phyloP scores from a whole-genome alignment of 1,284 basidiomycete species.

The Pholiota adiposa region DNA sequence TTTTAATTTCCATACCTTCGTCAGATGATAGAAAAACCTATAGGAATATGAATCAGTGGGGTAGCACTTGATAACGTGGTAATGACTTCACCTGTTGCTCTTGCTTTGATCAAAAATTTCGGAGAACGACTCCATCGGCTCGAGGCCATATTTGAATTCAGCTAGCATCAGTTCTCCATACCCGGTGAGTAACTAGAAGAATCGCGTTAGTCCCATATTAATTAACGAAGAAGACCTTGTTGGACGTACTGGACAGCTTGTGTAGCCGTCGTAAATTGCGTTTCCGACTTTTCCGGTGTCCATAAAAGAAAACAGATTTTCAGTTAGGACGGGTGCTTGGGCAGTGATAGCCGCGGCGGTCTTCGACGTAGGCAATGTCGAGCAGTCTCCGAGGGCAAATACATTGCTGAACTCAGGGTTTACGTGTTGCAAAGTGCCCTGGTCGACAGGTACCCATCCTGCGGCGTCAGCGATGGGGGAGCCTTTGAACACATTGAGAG shows the following conservation, averaged over 20 bases:
- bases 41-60: conserved; percentile 10
- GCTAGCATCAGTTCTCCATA: conserved; percentile 89
- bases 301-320: conserved; percentile 83
- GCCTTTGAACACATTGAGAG: conserved; percentile 81
- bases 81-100: conserved; percentile 54
- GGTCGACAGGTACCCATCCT: conserved; percentile 90
- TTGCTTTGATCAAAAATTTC: conserved; percentile 71
- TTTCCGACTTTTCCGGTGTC: conserved; percentile 70
- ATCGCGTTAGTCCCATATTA: conserved; percentile 22
- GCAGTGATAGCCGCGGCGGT: conserved; percentile 94
- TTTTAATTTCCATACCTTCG: conserved; percentile 62
- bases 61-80: conserved; percentile 8
- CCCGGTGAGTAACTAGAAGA: conserved; percentile 72
- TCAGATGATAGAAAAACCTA: conserved; percentile 88
- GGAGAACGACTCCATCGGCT: conserved; percentile 87
- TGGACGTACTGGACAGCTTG: conserved; percentile 75
- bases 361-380: conserved; percentile 92
- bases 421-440: conserved; percentile 80
- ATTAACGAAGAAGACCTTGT: conserved; percentile 4
- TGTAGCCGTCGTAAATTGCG: conserved; percentile 84
- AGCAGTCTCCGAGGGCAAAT: conserved; percentile 91
- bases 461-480: conserved; percentile 79
- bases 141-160: conserved; percentile 88
- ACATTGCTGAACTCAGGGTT: conserved; percentile 83
- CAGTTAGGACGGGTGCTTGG: conserved; percentile 91